phyloP scores from a whole-genome alignment of 2,329 filamentous ascomycete genomes.

The Ceratocystis smalleyi region DNA sequence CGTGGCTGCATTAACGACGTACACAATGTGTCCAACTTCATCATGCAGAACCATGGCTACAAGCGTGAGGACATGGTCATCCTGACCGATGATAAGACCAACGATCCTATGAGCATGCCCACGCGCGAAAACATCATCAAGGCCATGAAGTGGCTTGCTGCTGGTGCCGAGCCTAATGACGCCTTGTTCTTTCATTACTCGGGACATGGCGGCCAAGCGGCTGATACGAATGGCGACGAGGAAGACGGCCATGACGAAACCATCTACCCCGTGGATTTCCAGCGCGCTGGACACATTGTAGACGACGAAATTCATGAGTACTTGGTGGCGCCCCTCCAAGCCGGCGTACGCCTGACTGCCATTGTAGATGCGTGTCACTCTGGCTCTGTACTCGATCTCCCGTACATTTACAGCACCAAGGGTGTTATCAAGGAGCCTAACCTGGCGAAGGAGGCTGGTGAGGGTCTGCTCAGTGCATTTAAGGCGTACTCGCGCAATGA shows the following conservation, averaged over 20 bases:
- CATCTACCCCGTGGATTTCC: slow-evolving; percentile 63
- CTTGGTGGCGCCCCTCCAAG: slow-evolving; percentile 59
- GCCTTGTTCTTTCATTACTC: slow-evolving; percentile 66
- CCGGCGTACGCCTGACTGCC: slow-evolving; percentile 71
- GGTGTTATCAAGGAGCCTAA: slow-evolving; percentile 70
- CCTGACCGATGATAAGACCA: slow-evolving; percentile 57
- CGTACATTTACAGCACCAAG: slow-evolving; percentile 68
- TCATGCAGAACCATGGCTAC: slow-evolving; percentile 53
- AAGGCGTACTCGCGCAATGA: slow-evolving; percentile 72
- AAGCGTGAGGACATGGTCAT: slow-evolving; percentile 68
- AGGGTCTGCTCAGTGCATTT: slow-evolving; percentile 56
- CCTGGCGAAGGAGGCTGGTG: slow-evolving; percentile 62
- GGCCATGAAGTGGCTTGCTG: slow-evolving; percentile 62
- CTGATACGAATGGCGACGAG: slow-evolving; percentile 59
- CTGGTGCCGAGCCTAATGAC: slow-evolving; percentile 56
- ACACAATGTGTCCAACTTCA: slow-evolving; percentile 57
- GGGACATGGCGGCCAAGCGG: slow-evolving; percentile 60
- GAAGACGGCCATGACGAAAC: slow-evolving; percentile 65
- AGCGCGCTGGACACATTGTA: slow-evolving; percentile 53
- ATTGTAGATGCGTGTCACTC: slow-evolving; percentile 76
- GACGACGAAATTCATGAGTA: slow-evolving; percentile 66
- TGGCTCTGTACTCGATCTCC: slow-evolving; percentile 59
- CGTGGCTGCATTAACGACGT: slow-evolving; percentile 70
- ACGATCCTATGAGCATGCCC: slow-evolving; percentile 53
- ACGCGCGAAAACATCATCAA: slow-evolving; percentile 62